These are phyloP conservation scores for Fusarium sp. DNA, from an alignment of 2,329 filamentous ascomycete species.

Conservation along the genomic window DNA sequence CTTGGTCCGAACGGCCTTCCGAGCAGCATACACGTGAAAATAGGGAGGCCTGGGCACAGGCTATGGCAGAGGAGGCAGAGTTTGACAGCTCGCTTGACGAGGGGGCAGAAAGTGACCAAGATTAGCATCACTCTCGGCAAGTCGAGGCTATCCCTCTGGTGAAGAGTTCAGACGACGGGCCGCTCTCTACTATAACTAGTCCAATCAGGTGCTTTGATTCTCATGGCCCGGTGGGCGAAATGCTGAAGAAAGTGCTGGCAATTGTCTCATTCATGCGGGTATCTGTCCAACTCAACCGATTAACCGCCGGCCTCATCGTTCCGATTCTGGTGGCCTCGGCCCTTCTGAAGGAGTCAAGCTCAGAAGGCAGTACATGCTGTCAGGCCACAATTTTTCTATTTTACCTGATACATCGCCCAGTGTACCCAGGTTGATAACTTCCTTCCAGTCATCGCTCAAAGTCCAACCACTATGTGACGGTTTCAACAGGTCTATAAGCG, in stretches of 20 bases:
- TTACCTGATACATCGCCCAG: not conserved
- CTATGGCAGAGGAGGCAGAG: not conserved
- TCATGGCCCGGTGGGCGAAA: not conserved
- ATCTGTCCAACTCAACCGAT: not conserved
- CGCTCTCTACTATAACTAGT: not conserved
- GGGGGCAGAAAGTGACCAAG: not conserved
- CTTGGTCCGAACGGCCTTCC: conserved; percentile 5
- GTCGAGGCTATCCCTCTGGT: not conserved
- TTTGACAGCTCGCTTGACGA: not conserved
- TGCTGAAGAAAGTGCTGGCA: not conserved
- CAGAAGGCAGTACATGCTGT: not conserved
- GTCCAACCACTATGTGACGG: not conserved
- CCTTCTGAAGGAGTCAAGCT: not conserved
- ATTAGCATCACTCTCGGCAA: not conserved
- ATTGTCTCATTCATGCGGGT: not conserved
- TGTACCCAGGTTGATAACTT: not conserved
- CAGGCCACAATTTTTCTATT: not conserved
- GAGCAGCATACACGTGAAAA: not conserved
- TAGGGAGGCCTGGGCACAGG: not conserved
- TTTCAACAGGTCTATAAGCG: not conserved
- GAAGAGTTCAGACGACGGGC: not conserved
- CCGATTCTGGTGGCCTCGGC: not conserved
- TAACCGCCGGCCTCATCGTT: not conserved
- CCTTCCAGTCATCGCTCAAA: not conserved
- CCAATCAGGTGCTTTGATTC: not conserved